phyloP scores from a whole-genome alignment of 139 green algal species.

The Tetradesmus lagerheimii region DNA sequence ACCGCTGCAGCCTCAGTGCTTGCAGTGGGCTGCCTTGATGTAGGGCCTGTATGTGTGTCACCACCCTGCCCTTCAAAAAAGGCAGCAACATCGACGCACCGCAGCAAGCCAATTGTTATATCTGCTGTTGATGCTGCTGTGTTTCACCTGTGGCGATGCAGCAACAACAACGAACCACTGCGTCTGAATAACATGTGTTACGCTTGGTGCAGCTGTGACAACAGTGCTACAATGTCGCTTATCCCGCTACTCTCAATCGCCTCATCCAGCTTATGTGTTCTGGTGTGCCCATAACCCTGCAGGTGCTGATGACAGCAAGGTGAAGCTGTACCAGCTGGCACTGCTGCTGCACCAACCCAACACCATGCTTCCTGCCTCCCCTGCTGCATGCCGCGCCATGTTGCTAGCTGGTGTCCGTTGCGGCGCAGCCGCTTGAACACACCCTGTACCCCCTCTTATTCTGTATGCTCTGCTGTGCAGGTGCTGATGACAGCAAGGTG shows the following conservation, averaged over 20 bases:
- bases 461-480: constrained; percentile 47
- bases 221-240: too few species aligned
- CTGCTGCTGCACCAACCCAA: background rate
- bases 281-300: too few species aligned
- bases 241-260: too few species aligned
- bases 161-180: too few species aligned
- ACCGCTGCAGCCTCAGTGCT: background rate
- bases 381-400: background rate
- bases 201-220: too few species aligned
- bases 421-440: too few species aligned
- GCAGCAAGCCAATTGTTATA: too few species aligned
- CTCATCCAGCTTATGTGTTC: too few species aligned
- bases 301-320: background rate
- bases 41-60: background rate
- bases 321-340: background rate
- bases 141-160: too few species aligned
- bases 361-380: background rate
- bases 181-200: too few species aligned
- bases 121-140: too few species aligned
- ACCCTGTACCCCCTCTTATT: background rate
- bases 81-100: background rate
- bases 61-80: background rate
- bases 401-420: too few species aligned
- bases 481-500: constrained; percentile 88
- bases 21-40: background rate